phyloP scores from a whole-genome alignment of 345 rosid genomes.

The Salix caprea region DNA sequence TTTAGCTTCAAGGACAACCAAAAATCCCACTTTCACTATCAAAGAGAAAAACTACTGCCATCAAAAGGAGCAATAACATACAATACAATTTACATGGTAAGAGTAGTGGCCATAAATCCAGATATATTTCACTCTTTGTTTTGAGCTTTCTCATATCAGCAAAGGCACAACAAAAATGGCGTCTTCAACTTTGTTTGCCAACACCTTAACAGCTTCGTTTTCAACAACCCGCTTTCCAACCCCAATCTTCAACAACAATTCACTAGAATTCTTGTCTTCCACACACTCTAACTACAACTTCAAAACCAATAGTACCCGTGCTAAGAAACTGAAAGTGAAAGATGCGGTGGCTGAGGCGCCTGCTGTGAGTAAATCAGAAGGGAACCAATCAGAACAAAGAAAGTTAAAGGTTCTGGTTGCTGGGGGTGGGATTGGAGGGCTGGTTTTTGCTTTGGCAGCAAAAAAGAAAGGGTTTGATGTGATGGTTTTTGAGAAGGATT shows the following conservation, averaged over 20 bases:
- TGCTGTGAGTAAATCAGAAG: background rate
- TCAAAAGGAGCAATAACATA: background rate
- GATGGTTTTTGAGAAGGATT: slow-evolving; percentile 78
- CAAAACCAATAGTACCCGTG: slow-evolving; percentile 21
- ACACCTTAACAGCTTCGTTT: slow-evolving; percentile 45
- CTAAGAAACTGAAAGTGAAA: slow-evolving; percentile 30
- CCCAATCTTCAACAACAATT: slow-evolving; percentile 28
- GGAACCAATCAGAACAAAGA: slow-evolving; percentile 26
- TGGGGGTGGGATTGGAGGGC: slow-evolving; percentile 90
- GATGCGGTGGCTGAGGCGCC: slow-evolving; percentile 38
- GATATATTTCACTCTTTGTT: background rate
- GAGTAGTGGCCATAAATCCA: background rate
- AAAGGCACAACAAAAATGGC: slow-evolving; percentile 35
- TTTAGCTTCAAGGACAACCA: background rate
- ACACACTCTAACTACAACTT: slow-evolving; percentile 21
- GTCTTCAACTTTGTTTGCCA: slow-evolving; percentile 50
- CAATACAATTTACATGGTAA: background rate
- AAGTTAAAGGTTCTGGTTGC: slow-evolving; percentile 70
- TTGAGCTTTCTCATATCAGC: background rate
- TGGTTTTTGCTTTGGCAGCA: slow-evolving; percentile 85
- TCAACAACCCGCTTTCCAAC: slow-evolving; percentile 45
- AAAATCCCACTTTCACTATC: background rate
- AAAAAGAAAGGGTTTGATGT: slow-evolving; percentile 85
- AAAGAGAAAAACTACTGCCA: background rate
- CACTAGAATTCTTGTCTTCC: slow-evolving; percentile 40